Evolutionary conservation across 805 yeast species (phyloP), one percentile per base, ranked within the genome.

Genomic region (Candida ascalaphidarum): DNA sequence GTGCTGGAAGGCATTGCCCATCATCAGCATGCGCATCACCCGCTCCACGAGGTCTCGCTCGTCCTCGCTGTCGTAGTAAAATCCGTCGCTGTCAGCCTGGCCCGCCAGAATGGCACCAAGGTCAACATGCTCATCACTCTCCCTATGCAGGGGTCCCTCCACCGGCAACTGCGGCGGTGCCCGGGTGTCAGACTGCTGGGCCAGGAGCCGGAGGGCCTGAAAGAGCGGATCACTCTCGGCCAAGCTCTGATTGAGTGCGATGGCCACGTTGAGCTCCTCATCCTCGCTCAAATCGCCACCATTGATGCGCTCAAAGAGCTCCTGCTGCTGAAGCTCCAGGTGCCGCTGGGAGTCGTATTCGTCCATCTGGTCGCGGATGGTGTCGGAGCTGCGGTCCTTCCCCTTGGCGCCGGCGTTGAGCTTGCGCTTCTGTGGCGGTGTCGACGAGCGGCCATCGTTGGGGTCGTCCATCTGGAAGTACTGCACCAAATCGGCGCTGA

Each of bases 391-490:
- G 41, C 35, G 58, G 55, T 17, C 33, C 37, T 10, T 52, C 52
- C 7, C 39, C 40, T 1, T 17, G 18, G 18, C 8, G 18, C 40
- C 42, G 3, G 32, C 28, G 18, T 40, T 40, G 13, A 37, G 37
- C 30, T 42, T 39, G 32, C 38, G 42, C 26, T 43, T 39, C 27
- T 17, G 18, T 17, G 6, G 19, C 7, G 19, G 19, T 9, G 7
- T 9, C 9, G 19, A 9, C 8, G 19, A 7, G 19, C 19, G 19
- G 8, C 19, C 8, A 9, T 9, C 9, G 19, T 9, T 7, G 19
- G 19, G n/a, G 22, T 58, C 62, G 1, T 73, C 75, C 49, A 66
- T 61, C 30, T 58, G 62, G 38, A 70, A 70, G 37, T 64, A 64
- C 33, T 68, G 73, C 1, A 65, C 47, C 2, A 52, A 37, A 16